phyloP scores from a whole-genome alignment of 78 protist species.

The Dictyostelium citrinum region DNA sequence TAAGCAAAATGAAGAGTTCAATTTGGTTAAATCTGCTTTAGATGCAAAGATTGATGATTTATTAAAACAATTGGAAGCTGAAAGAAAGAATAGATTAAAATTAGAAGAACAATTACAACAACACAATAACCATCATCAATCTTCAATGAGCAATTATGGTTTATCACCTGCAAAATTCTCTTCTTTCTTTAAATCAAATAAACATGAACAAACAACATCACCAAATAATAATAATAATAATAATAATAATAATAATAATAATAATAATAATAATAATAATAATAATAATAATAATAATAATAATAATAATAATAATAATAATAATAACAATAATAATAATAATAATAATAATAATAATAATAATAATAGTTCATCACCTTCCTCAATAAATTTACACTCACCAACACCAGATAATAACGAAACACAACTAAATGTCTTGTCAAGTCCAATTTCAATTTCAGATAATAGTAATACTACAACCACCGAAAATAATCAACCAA shows the following conservation, averaged over 20 bases:
- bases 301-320: not conserved
- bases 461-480: not conserved
- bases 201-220: not conserved
- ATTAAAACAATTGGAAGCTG: slow-evolving; percentile 26
- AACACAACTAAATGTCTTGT: not conserved
- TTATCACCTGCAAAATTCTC: slow-evolving; percentile 46
- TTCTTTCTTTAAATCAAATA: slow-evolving; percentile 16
- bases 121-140: not conserved
- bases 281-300: not conserved
- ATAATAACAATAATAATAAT: not conserved
- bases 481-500: not conserved
- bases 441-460: slow-evolving; percentile 1
- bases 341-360: not conserved
- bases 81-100: slow-evolving; percentile 12
- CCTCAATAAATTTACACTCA: not conserved
- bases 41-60: slow-evolving; percentile 42
- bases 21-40: not conserved
- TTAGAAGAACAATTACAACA: slow-evolving; percentile 8
- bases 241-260: not conserved
- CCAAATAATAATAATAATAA: not conserved
- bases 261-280: not conserved
- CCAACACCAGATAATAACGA: not conserved
- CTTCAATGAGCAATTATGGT: not conserved
- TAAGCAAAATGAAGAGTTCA: not conserved
- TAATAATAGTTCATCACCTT: not conserved